phyloP scores from a whole-genome alignment of 352 stramenopile genomes.

The Pythium chondricola region DNA sequence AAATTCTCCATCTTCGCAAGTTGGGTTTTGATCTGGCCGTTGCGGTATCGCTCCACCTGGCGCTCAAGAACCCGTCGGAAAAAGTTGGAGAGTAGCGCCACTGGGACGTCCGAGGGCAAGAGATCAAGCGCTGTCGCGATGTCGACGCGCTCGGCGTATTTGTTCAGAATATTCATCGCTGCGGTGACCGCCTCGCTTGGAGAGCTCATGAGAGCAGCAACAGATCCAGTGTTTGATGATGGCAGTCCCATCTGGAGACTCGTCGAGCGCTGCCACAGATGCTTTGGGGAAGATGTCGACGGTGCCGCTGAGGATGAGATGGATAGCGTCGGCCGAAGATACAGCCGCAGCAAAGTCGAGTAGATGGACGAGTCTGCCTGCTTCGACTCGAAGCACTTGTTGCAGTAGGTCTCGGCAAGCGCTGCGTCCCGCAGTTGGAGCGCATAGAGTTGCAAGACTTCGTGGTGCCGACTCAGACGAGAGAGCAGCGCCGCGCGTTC shows the following conservation, averaged over 20 bases:
- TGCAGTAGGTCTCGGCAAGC: conserved; percentile 74
- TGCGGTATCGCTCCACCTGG: conserved; percentile 67
- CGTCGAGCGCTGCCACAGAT: conserved; percentile 25
- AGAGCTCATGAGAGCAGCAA: conserved; percentile 10
- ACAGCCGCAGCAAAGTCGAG: conserved; percentile 66
- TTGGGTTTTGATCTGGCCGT: conserved; percentile 81
- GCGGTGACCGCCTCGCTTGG: conserved; percentile 58
- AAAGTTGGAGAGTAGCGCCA: conserved; percentile 43
- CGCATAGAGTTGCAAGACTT: conserved; percentile 77
- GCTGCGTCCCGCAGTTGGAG: conserved; percentile 67
- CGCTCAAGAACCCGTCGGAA: conserved; percentile 71
- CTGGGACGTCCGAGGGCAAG: conserved; percentile 49
- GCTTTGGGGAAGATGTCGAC: conserved; percentile 23
- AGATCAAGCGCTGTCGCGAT: conserved; percentile 71
- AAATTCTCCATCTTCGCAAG: conserved; percentile 88
- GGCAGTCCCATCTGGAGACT: conserved; percentile 18
- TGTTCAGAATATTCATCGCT: conserved; percentile 73
- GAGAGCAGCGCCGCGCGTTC: conserved; percentile 71
- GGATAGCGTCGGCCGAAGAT: conserved; percentile 42
- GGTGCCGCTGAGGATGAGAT: conserved; percentile 9
- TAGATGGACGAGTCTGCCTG: conserved; percentile 77
- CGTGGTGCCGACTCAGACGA: conserved; percentile 66
- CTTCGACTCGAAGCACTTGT: conserved; percentile 72
- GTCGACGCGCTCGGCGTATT: conserved; percentile 78
- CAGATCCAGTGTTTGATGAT: not conserved